Base-by-base conservation (phyloP, 257 asterid species). In the Fraxinus anomala region DNA sequence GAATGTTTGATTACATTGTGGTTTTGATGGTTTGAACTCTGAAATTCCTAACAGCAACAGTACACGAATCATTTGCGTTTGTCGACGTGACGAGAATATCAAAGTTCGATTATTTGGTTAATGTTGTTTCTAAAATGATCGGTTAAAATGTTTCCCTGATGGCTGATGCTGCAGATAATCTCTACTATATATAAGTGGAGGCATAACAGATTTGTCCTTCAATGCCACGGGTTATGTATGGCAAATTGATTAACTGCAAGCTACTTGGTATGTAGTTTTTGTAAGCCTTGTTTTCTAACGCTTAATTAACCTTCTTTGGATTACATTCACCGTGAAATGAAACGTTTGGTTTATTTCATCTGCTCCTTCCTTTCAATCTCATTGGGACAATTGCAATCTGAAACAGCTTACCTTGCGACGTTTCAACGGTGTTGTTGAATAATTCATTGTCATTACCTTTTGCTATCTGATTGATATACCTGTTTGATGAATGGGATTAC, bases 351-450 rank as follows among this genome's bases (percentile, higher is more conserved):
- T 30, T 30, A 30, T 2, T 30, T 19, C 3, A n/a, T 65, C 6
- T 66, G 19, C n/a, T 26, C 28, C 28, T 26, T 69, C 12, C 8
- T 5, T 68, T 67, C 31, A 30, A 51, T 69, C 0, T 59, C 28
- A 23, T 70, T 44, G 6, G 5, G 61, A 72, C 56, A 49, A 56
- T 37, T 71, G 67, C 37, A 68, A 51, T 21, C 70, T 85, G 77
- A 68, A 47, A 81, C 84, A 87, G 90, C 90, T 87, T 79, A 82
- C 88, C 67, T 75, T 87, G 11, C 85, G 87, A 68, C 75, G 70
- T 83, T 30, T 87, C 90, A 42, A 87, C 85, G 90, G 90, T 87
- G 78, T 76, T 84, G 80, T 85, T 87, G 74, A 87, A 87, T 70
- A 87, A 85, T 81, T 37, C 78, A 11, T 42, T 87, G 76, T 87